phyloP scores from a whole-genome alignment of 208 protist species.

The Trypanosoma mega region DNA sequence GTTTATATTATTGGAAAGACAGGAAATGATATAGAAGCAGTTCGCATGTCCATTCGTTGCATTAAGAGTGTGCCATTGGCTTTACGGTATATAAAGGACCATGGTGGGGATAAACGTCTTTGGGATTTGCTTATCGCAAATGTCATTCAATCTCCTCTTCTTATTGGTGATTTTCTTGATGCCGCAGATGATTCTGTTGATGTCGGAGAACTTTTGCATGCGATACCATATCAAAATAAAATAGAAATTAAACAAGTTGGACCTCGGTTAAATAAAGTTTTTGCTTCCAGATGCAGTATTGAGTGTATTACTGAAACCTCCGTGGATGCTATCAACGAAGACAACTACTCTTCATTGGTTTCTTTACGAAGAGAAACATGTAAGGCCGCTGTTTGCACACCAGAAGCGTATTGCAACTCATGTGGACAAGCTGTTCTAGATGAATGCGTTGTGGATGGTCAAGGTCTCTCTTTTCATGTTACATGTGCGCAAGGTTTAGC shows the following conservation, averaged over 20 bases:
- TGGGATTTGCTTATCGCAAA: conserved; percentile 21
- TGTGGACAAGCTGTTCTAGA: conserved; percentile 18
- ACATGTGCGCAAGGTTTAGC: not conserved
- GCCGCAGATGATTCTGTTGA: conserved; percentile 14
- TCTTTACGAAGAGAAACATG: conserved; percentile 8
- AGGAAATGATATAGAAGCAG: conserved; percentile 28
- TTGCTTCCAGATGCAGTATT: conserved; percentile 10
- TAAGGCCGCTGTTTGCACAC: conserved; percentile 9
- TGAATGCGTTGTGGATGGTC: conserved; percentile 16
- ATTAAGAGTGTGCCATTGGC: conserved; percentile 25
- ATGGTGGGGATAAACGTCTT: conserved; percentile 11
- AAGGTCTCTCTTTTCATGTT: conserved; percentile 19
- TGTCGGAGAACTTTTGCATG: conserved; percentile 16
- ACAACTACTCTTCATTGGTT: conserved; percentile 12
- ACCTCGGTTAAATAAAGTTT: conserved; percentile 16
- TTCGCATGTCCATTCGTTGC: conserved; percentile 28
- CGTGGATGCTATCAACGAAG: conserved; percentile 17
- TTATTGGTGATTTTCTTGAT: conserved; percentile 34
- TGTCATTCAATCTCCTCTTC: conserved; percentile 29
- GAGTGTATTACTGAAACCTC: conserved; percentile 17
- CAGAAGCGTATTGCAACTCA: conserved; percentile 9
- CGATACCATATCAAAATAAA: conserved; percentile 18
- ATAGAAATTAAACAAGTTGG: conserved; percentile 12
- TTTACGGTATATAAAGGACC: conserved; percentile 25
- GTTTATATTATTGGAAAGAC: conserved; percentile 32